Conservation (phyloP, 108 stramenopile species). For the Discostella pseudostelligera region DNA sequence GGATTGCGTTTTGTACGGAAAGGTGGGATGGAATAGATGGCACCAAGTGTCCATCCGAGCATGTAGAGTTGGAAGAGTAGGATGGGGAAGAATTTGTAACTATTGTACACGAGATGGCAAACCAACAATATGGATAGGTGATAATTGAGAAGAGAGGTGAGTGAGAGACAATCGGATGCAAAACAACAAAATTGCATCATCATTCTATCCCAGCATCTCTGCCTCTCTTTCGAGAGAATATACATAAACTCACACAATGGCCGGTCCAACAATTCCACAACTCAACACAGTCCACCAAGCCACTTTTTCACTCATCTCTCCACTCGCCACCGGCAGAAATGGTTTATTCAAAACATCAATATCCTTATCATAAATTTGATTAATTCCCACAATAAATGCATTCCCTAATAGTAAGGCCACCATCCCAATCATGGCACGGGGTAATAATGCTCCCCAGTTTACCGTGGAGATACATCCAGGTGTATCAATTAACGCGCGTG, state of each 20-base stretch:
- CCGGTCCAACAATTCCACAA: slow-evolving; percentile 65
- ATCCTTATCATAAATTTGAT: slow-evolving; percentile 94
- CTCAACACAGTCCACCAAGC: slow-evolving; percentile 83
- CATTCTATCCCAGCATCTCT: no score
- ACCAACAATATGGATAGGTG: not conserved
- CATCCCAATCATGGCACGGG: slow-evolving; percentile 86
- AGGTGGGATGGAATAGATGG: slow-evolving; percentile 92
- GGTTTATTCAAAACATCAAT: slow-evolving; percentile 97
- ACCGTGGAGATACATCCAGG: slow-evolving; percentile 65
- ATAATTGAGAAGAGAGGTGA: not conserved
- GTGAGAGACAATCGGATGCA: no score
- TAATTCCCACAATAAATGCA: slow-evolving; percentile 97
- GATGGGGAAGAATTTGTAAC: slow-evolving; percentile 72
- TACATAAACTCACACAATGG: slow-evolving; percentile 61
- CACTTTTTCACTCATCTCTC: slow-evolving; percentile 81
- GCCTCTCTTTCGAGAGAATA: no score
- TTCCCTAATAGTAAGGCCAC: slow-evolving; percentile 90
- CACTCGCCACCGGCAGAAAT: slow-evolving; percentile 92
- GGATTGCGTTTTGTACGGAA: slow-evolving; percentile 92
- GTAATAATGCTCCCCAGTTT: slow-evolving; percentile 72
- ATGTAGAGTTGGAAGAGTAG: slow-evolving; percentile 88
- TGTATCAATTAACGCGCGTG: slow-evolving; percentile 87
- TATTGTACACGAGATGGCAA: slow-evolving; percentile 4
- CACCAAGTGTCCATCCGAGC: slow-evolving; percentile 84
- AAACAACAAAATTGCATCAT: no score